Conservation (phyloP, 2,329 filamentous ascomycete genomes). For the Oidium heveae region DNA sequence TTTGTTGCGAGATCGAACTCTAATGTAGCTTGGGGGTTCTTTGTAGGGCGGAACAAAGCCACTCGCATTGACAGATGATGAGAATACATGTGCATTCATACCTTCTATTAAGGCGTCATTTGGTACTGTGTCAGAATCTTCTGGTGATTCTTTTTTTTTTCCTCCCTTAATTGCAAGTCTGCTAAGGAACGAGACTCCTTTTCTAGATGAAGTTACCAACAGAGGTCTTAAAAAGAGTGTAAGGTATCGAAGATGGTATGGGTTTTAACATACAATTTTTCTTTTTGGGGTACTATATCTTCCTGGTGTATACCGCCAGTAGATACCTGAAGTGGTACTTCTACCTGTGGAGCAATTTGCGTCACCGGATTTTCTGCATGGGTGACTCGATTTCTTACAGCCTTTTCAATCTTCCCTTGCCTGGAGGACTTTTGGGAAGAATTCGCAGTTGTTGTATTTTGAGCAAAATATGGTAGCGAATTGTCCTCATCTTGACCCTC, state of each 20-base stretch:
- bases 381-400: slow-evolving; percentile 23
- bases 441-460: no score
- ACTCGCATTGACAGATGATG: slow-evolving; percentile 38
- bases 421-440: slow-evolving; percentile 45
- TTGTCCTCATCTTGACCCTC: no score
- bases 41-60: slow-evolving; percentile 73
- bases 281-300: slow-evolving; percentile 19
- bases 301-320: slow-evolving; percentile 2
- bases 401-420: slow-evolving; percentile 37
- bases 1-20: slow-evolving; percentile 59
- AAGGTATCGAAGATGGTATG: neutral
- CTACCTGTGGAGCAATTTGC: slow-evolving; percentile 3
- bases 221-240: neutral
- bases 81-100: slow-evolving; percentile 61
- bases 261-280: slow-evolving; percentile 34
- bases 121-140: slow-evolving; percentile 42
- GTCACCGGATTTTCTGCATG: slow-evolving; percentile 24
- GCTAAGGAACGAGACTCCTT: slow-evolving; percentile 74
- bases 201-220: slow-evolving; percentile 24
- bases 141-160: slow-evolving; percentile 40
- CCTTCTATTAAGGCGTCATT: slow-evolving; percentile 45
- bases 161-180: slow-evolving; percentile 47
- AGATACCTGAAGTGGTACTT: neutral
- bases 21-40: slow-evolving; percentile 75
- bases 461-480: no score